Base-by-base conservation (phyloP, 164 flowering plant species). In the Euptelea pleiosperma region DNA sequence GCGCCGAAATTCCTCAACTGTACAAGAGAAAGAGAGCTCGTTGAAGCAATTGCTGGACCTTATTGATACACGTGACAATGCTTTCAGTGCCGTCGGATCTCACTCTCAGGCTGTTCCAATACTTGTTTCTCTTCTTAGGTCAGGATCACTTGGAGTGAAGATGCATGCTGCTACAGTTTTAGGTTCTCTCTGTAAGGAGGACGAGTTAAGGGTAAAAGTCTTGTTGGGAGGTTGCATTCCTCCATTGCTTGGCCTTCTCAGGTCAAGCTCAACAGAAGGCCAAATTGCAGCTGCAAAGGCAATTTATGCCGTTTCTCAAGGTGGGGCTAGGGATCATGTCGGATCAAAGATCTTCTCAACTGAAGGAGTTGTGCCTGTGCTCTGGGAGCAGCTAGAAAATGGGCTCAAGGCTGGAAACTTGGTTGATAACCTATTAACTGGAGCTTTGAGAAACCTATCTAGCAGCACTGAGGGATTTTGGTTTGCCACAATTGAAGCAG, bases 31-130 rank as follows among this genome's bases (percentile, higher is more conserved):
- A 72, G 99, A 91, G 61, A 69, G 52, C 68, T 72, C 83, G 29
- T 64, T 91, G 78, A 85, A 56, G 78, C 93, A 89, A 68, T 70
- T 94, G 76, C 72, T 81, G 58, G 96, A 80, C 59, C 89, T 94
- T 64, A 83, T 88, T 51, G 81, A 86, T 36, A 76, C 93, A 22
- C 87, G 95, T 59, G 95, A 88, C 57, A 81, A 72, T 82, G 97
- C 97, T 58, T 86, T 88, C 43, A 76, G 96, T 79, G 97, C 97
- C 65, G 99, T 93, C 63, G 96, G 96, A 29, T 90, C 99, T 66
- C 99, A 93, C 67, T 86, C 97, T 46, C 99, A 90, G 70, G 97
- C 98, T 48, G 94, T 93, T 70, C 98, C 98, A 18, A 90, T 90
- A 14, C 87, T 93, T 52, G 96, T 93, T 48, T 90, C 97, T 58